Evolutionary conservation across 345 rosid genomes (phyloP), one percentile per base, ranked within the genome.

Genomic region (Aquilaria sinensis): DNA sequence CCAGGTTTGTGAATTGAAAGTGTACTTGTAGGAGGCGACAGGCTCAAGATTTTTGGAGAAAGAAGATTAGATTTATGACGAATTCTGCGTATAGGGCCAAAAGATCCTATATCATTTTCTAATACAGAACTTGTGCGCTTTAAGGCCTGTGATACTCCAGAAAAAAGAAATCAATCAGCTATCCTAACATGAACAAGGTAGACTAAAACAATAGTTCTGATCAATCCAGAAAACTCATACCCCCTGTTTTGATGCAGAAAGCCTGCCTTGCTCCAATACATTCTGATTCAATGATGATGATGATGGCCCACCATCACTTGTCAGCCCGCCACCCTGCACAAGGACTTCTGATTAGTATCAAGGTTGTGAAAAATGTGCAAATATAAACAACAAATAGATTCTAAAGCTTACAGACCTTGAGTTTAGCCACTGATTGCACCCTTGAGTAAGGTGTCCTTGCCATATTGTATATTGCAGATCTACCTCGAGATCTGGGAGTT

Each of bases 391-490:
- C 10, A 33, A 7, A 53, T 47, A 50, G 63, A 41, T 53, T 48
- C 55, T 33, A 31, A n/a, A 62, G 34, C 31, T 53, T 15, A 60
- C 48, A 66, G 45, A 94, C 99, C 96, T 89, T 88, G 62, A 60
- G 33, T 46, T 67, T 57, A 61, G 66, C 65, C 23, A 81, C 57
- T 58, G 78, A 74, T 53, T 76, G 86, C 64, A 76, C 82, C 76
- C 92, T 83, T 62, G 96, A 80, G 75, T 91, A 84, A 47, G 98
- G 96, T 58, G 90, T 78, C 62, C 92, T 77, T 41, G 98, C 92
- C 98, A 95, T 89, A 77, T 75, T 87, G 72, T 95, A 89, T 58
- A 95, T 70, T 57, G 97, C 97, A 76, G 97, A 82, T 75, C 93
- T 80, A 69, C 97, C 97, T 47, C 82, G 75, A 29, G 84, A 77